These are phyloP conservation scores for Boehmeria nivea DNA, from an alignment of 306 rosid species.

Conservation along the genomic window DNA sequence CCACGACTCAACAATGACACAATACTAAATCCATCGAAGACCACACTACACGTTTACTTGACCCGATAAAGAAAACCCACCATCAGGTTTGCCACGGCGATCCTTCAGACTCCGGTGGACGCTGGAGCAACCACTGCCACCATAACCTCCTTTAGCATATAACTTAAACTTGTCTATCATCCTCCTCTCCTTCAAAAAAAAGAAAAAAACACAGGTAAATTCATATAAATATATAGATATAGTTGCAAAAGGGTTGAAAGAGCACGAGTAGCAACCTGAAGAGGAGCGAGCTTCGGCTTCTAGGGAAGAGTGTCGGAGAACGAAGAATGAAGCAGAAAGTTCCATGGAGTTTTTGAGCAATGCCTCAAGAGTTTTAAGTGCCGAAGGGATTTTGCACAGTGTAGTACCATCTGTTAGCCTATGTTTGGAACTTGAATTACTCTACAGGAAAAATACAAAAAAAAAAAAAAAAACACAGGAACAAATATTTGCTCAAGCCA, in stretches of 20 bases:
- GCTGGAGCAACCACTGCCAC: conserved; percentile 87
- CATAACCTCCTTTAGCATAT: conserved; percentile 82
- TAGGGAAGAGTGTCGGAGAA: conserved; percentile 44
- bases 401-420: conserved; percentile 37
- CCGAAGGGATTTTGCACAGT: conserved; percentile 31
- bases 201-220: background rate
- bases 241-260: no score
- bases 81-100: conserved; percentile 61
- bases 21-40: no score
- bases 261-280: conserved; percentile 55
- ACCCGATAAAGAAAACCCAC: conserved; percentile 28
- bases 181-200: conserved; percentile 62
- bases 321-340: conserved; percentile 27
- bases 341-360: conserved; percentile 42
- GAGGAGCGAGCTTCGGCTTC: conserved; percentile 77
- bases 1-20: background rate
- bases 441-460: no score
- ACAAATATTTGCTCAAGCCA: background rate
- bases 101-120: conserved; percentile 57
- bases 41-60: no score
- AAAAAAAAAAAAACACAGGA: no score
- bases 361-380: conserved; percentile 36
- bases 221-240: background rate
- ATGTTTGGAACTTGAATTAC: no score
- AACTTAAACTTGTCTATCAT: conserved; percentile 72